Conservation (phyloP, 139 green algal genomes). For the Pleodorina starrii region DNA sequence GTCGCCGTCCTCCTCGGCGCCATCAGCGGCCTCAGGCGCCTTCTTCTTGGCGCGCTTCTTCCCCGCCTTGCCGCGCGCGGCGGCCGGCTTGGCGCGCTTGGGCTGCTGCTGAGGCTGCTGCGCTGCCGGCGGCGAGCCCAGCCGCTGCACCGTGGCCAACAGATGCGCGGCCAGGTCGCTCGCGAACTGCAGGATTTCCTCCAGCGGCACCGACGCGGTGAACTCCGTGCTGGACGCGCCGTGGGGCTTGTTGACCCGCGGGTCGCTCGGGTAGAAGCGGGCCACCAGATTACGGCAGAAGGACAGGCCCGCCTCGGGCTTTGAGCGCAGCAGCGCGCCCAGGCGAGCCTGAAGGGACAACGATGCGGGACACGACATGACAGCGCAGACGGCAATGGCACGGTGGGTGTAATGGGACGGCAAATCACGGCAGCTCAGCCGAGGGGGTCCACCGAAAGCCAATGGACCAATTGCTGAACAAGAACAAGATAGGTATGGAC, state of each 20-base stretch:
- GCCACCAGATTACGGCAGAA: constrained; percentile 75
- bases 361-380: too few relatives aligned
- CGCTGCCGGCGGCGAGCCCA: not conserved
- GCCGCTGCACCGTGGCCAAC: constrained; percentile 42
- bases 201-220: constrained; percentile 62
- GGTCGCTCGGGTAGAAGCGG: constrained; percentile 24
- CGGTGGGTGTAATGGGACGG: too few relatives aligned
- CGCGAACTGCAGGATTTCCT: constrained; percentile 66
- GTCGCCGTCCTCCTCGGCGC: not conserved
- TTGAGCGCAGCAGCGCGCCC: constrained; percentile 74
- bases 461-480: too few relatives aligned
- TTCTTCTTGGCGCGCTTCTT: constrained; percentile 55
- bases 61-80: not conserved
- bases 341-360: constrained; percentile 68
- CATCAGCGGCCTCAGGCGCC: not conserved
- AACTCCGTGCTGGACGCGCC: not conserved
- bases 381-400: too few relatives aligned
- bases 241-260: not conserved
- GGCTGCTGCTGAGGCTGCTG: not conserved
- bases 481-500: too few relatives aligned
- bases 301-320: constrained; percentile 67
- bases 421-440: too few relatives aligned
- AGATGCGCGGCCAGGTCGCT: constrained; percentile 67
- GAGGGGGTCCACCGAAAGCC: too few relatives aligned
- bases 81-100: constrained; percentile 18